Evolutionary conservation across 805 yeast genomes (phyloP).

Genomic region (Candida khao-thaluensis): DNA sequence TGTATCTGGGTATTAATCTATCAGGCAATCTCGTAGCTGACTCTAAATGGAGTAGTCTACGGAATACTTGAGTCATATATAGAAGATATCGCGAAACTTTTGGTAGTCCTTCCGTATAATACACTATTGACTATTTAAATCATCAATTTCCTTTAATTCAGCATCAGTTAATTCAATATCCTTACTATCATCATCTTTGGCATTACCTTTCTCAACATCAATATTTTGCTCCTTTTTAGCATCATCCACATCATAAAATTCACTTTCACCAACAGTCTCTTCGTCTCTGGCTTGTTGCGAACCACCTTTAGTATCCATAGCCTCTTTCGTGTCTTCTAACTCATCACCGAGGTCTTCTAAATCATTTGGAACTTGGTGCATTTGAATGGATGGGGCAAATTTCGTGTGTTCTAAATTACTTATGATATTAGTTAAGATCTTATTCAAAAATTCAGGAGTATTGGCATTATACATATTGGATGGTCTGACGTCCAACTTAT

Average conservation of each 20-base stretch:
- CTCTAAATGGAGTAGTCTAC: slow-evolving; percentile 6
- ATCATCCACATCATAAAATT: slow-evolving; percentile 70
- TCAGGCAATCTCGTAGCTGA: slow-evolving; percentile 7
- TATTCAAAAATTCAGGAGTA: slow-evolving; percentile 86
- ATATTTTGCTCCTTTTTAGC: slow-evolving; percentile 35
- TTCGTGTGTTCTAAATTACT: slow-evolving; percentile 83
- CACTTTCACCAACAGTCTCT: slow-evolving; percentile 67
- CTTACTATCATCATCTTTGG: slow-evolving; percentile 6
- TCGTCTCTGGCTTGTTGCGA: slow-evolving; percentile 82
- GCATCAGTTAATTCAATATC: slow-evolving; percentile 31
- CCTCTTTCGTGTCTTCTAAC: slow-evolving; percentile 76
- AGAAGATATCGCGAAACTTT: not conserved
- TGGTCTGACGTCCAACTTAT: slow-evolving; percentile 90
- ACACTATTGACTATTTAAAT: slow-evolving; percentile 24
- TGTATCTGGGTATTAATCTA: slow-evolving; percentile 12
- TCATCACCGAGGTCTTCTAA: slow-evolving; percentile 84
- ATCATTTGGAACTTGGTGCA: slow-evolving; percentile 85
- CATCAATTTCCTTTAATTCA: slow-evolving; percentile 38
- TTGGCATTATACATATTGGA: slow-evolving; percentile 96
- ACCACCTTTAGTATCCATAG: slow-evolving; percentile 89
- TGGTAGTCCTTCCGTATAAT: not conserved
- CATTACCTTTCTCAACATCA: not conserved
- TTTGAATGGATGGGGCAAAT: slow-evolving; percentile 96
- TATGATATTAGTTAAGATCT: slow-evolving; percentile 73
- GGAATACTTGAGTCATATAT: slow-evolving; percentile 1